phyloP scores from a whole-genome alignment of 148 eudicot genomes.

The Fagopyrum tataricum region DNA sequence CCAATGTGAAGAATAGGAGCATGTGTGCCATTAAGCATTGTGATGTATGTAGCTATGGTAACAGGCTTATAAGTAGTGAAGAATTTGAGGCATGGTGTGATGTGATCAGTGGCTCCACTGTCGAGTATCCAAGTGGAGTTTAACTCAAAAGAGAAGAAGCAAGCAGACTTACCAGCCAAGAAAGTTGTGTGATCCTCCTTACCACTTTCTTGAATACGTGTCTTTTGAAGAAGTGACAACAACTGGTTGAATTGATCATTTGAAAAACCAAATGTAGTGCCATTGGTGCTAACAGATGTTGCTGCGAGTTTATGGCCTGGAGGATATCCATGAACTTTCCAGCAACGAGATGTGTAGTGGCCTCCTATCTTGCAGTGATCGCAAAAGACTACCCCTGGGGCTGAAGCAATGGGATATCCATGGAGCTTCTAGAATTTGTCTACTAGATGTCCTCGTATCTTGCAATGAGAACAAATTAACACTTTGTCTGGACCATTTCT shows the following conservation, averaged over 20 bases:
- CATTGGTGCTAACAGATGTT: no score
- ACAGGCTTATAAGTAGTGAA: no score
- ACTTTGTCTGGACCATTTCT: no score
- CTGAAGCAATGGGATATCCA: not conserved
- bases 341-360: not conserved
- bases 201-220: not conserved
- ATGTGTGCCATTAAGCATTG: not conserved
- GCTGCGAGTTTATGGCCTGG: not conserved
- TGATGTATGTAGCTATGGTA: not conserved
- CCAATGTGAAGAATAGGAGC: not conserved
- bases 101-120: not conserved
- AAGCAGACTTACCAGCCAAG: not conserved
- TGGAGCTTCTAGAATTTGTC: not conserved
- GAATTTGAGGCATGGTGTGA: no score
- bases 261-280: no score
- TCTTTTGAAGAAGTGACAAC: not conserved
- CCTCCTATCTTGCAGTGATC: not conserved
- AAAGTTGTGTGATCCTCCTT: not conserved
- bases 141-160: not conserved
- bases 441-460: not conserved
- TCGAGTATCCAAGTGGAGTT: not conserved
- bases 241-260: not conserved
- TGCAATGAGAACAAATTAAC: not conserved
- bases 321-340: not conserved
- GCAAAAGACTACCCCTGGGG: not conserved